Evolutionary conservation across 495 filamentous ascomycete species (phyloP).

Genomic region (Penicillium manginii): DNA sequence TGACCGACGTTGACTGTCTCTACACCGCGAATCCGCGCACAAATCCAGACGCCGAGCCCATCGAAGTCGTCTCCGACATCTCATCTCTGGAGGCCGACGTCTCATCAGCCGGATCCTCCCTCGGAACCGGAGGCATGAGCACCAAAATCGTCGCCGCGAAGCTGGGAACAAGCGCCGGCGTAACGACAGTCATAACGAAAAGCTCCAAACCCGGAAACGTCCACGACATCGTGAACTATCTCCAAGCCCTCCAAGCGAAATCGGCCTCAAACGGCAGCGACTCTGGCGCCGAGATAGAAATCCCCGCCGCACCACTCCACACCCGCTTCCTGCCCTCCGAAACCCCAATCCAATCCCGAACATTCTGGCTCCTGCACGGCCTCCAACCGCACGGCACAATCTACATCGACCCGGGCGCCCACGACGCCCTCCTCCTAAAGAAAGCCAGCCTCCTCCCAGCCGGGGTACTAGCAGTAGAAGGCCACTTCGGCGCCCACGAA

Average conservation of each 20-base stretch:
- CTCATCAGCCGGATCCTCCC: constrained; percentile 80
- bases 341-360: constrained; percentile 84
- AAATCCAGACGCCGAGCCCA: constrained; percentile 81
- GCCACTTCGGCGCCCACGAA: constrained; percentile 88
- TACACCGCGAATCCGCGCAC: constrained; percentile 94
- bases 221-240: constrained; percentile 78
- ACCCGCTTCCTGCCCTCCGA: constrained; percentile 91
- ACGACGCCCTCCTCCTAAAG: constrained; percentile 72
- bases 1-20: constrained; percentile 98
- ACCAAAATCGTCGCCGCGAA: constrained; percentile 96
- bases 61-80: constrained; percentile 93
- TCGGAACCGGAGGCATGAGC: constrained; percentile 97
- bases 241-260: constrained; percentile 59
- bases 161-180: constrained; percentile 90
- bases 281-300: constrained; percentile 1
- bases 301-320: constrained; percentile 65
- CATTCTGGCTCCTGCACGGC: constrained; percentile 96
- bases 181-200: constrained; percentile 92
- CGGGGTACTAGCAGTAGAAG: constrained; percentile 87
- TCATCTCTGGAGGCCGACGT: constrained; percentile 84
- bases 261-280: constrained; percentile 23
- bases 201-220: constrained; percentile 95
- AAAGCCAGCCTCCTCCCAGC: constrained; percentile 92
- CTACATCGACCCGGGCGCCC: constrained; percentile 88
- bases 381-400: constrained; percentile 89